phyloP scores from a whole-genome alignment of 2,329 filamentous ascomycete genomes.

The Aureobasidium leucospermi region DNA sequence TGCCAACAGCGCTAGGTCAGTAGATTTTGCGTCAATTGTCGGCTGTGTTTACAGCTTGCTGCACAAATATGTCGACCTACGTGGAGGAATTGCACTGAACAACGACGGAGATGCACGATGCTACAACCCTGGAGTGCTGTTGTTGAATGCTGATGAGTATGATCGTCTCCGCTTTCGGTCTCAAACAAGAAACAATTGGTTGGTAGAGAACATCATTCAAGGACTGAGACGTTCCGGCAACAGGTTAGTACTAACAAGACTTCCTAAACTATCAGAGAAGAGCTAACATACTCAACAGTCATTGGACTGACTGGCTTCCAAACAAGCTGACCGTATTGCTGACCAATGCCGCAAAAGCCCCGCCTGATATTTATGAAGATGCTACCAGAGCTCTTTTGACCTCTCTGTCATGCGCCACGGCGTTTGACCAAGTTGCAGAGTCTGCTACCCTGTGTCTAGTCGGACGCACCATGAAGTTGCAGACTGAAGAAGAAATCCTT shows the following conservation, averaged over 20 bases:
- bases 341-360: neutral
- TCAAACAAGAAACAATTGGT: neutral
- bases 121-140: neutral
- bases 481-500: neutral
- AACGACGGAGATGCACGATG: neutral
- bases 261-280: neutral
- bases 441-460: neutral
- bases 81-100: neutral
- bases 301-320: neutral
- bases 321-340: neutral
- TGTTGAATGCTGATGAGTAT: neutral
- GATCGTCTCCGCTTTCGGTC: neutral
- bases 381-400: neutral
- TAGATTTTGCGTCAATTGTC: constrained; percentile 1
- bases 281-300: neutral
- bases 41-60: constrained; percentile 12
- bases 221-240: neutral
- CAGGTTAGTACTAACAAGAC: neutral
- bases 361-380: neutral
- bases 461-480: neutral
- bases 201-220: neutral
- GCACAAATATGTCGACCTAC: neutral
- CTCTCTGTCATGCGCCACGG: neutral
- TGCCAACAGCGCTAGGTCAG: neutral
- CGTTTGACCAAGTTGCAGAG: neutral